Evolutionary conservation across 106 monocot genomes (phyloP), one percentile per base, ranked within the genome.

Genomic region (Vanilla planifolia): DNA sequence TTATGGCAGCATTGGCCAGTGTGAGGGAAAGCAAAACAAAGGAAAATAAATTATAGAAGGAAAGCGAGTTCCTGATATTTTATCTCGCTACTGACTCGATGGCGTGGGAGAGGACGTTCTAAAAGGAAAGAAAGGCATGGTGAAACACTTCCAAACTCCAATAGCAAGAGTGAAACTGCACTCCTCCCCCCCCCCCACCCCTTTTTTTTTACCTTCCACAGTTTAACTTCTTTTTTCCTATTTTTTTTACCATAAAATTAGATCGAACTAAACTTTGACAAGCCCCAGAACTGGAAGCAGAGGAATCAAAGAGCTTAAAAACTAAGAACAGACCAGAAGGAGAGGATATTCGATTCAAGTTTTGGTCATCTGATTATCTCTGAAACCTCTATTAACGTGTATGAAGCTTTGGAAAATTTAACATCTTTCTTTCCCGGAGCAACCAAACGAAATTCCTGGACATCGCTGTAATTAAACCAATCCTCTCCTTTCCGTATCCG

Each of bases 381-480:
- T n/a, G n/a, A n/a, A n/a, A n/a, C n/a, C n/a, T 59, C 37, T 28
- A 4, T 25, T 26, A 43, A 21, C 7, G 37, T n/a, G 39, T 13
- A 36, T 22, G 20, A 30, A 37, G 61, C 16, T 16, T 13, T 13
- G 27, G 19, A 59, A 68, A 44, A 33, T 45, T 46, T 46, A 22
- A 68, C 44, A 55, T 10, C 36, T 19, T 48, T 24, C 26, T 23
- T 73, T 66, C 17, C 65, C 56, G 50, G 27, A 63, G 60, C 68
- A 30, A 55, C 15, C 45, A 55, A 66, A 80, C 56, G 70, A 66
- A 71, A 80, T 67, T 72, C 40, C 47, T 45, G 6, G 53, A 53
- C 30, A 53, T 53, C 30, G 6, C 53, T 15, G 30, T 30, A 5
- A 53, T 29, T 53, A 53, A 53, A 53, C 53, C 27, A 53, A 8